Percentiles rank a stretch among this genome's conserved stretches.
Conservation (phyloP, 352 stramenopile genomes). For the Globisporangium echinulatum region DNA sequence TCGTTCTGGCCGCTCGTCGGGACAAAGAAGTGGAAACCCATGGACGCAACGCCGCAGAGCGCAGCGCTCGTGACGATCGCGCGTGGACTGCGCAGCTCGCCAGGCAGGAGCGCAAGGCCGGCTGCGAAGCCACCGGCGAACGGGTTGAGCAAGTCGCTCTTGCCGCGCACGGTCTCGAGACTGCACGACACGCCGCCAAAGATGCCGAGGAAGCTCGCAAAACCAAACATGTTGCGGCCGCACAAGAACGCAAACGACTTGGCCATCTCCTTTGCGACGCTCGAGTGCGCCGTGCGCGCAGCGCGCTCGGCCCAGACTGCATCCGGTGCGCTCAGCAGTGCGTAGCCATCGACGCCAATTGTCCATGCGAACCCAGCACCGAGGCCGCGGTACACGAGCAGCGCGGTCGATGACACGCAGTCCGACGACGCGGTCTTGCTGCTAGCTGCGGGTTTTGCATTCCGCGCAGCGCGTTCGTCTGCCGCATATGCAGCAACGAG, state of each 20-base stretch:
- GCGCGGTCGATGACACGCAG: slow-evolving; percentile 56
- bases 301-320: slow-evolving; percentile 32
- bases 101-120: slow-evolving; percentile 37
- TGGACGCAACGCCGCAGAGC: slow-evolving; percentile 45
- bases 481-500: slow-evolving; percentile 1
- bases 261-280: slow-evolving; percentile 24
- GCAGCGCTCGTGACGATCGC: slow-evolving; percentile 31
- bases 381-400: slow-evolving; percentile 55
- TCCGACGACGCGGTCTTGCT: slow-evolving; percentile 39
- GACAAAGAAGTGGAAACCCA: slow-evolving; percentile 56
- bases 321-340: slow-evolving; percentile 30
- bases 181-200: slow-evolving; percentile 69
- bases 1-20: slow-evolving; percentile 27
- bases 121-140: slow-evolving; percentile 64
- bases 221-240: slow-evolving; percentile 56
- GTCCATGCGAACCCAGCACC: slow-evolving; percentile 69
- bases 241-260: slow-evolving; percentile 23
- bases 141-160: slow-evolving; percentile 56
- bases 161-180: slow-evolving; percentile 50
- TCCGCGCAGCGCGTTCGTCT: slow-evolving; percentile 1
- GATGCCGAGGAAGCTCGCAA: slow-evolving; percentile 66
- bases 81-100: slow-evolving; percentile 40
- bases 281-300: slow-evolving; percentile 16
- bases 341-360: slow-evolving; percentile 65
- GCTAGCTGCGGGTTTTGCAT: slow-evolving; percentile 5